Base-by-base conservation (phyloP, 345 rosid genomes). In the Arabis alpina region DNA sequence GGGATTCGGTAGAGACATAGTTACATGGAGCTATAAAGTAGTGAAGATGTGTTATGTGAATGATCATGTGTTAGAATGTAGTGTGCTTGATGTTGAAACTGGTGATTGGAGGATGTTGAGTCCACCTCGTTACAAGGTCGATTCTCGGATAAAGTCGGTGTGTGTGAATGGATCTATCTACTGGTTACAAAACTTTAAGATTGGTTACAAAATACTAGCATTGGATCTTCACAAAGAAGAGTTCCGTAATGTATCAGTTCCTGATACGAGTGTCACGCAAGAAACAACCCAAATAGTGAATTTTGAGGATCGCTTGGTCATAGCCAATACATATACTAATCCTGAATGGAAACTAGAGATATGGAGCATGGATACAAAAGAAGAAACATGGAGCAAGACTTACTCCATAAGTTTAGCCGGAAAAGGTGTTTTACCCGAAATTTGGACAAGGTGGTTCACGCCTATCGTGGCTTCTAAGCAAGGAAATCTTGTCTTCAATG, bases 171-270 rank as follows among this genome's bases (percentile, higher is more conserved):
- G 48, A 19, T 39, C 34, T 0, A 58, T 58, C 48, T 58, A 40
- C 34, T 59, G 64, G 64, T 9, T 59, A 41, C 32, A 58, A 3
- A 13, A 39, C 19, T 5, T 58, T 23, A 45, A 30, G 10, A 10
- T 1, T 23, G 63, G 63, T 40, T 40, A 39, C 64, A 59, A 59
- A 4, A 40, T 59, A 59, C 64, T 59, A 59, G 49, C 64, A 6
- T 23, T 58, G 11, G 19, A 58, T 40, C 34, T 40, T 40, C 49
- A 40, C 34, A 37, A 47, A 14, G 51, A 47, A 47, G 24, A 9
- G 6, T 49, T 49, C 13, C 19, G 24, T 59, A 13, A 59, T 8
- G 64, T 41, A n/a, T 3, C 6, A 6, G 49, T 12, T 59, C 64
- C 34, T 11, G 30, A 5, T 12, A 24, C 16, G 19, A 25, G 36